Base-by-base conservation (phyloP, 805 yeast genomes). In the Gaillardinia entomophila region DNA sequence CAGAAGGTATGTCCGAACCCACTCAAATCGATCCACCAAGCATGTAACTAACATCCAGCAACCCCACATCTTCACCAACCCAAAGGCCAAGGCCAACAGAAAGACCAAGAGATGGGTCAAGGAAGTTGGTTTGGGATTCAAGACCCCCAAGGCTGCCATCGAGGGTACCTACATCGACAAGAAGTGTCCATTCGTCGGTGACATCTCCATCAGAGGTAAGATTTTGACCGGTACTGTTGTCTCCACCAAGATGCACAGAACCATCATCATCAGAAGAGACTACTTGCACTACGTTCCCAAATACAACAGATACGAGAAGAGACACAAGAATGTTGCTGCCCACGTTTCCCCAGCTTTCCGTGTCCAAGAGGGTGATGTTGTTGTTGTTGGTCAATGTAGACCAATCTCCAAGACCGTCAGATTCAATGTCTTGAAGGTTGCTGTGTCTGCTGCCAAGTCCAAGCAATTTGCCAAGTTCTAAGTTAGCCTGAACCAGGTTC, bases 271-370 rank as follows among this genome's bases (percentile, higher is more conserved):
- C 79, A 89, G 98, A 83, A 90, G 99, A 79, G 97, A 92, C 69
- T 92, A 92, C 94, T 86, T 92, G 71, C 99, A 92, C 79, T 92
- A 87, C 79, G 85, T 92, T 72, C 95, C 97, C 74, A 92, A 92
- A 83, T 92, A 92, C 80, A 92, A 90, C 95, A 89, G 99, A 85
- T 92, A 88, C 86, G 99, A 92, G 80, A 92, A 92, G 86, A 88
- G 99, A 80, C 99, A 92, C 86, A 92, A 92, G 92, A 92, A 92
- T 83, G 80, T 92, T 49, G 94, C 99, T 70, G 99, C 96, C 62
- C 99, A 92, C 79, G 86, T 92, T 63, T 90, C 97, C 53, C 99
- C 99, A 76, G 97, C 97, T 73, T 92, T 92, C 97, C 94, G 99
- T 78, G 96, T 90, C 60, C 75, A 75, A 70, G 97, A 89, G 71